Percentiles rank a stretch among this genome's conserved stretches.
These are phyloP conservation scores for Metschnikowia matae DNA, from an alignment of 805 yeast genomes.

Conservation along the genomic window DNA sequence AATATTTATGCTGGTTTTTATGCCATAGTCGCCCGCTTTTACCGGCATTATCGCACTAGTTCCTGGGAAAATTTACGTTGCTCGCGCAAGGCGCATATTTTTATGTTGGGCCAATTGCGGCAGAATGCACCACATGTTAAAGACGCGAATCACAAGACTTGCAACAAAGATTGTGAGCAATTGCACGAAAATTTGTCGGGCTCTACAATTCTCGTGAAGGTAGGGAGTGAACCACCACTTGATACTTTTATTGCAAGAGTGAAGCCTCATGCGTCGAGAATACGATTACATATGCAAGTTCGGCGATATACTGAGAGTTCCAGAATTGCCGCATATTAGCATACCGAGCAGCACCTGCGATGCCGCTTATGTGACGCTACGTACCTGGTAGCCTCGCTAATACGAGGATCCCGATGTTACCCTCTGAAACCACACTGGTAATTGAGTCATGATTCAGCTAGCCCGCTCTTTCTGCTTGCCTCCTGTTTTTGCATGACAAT, in stretches of 20 bases:
- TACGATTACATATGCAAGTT: not conserved
- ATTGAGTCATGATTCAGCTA: not conserved
- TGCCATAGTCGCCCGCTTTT: not conserved
- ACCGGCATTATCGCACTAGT: conserved; percentile 2
- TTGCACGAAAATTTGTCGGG: not conserved
- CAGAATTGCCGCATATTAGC: conserved; percentile 1
- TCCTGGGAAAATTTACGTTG: conserved; percentile 5
- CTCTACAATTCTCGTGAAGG: not conserved
- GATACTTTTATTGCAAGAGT: not conserved
- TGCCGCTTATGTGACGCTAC: conserved; percentile 3
- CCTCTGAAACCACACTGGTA: not conserved
- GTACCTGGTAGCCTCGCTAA: conserved; percentile 4
- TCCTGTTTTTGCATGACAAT: not conserved
- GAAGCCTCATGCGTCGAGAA: not conserved
- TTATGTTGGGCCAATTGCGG: conserved; percentile 5
- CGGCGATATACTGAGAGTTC: conserved; percentile 1
- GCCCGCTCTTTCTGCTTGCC: not conserved
- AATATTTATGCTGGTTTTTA: not conserved
- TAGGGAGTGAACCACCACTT: not conserved
- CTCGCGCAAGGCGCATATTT: conserved; percentile 1
- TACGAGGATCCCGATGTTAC: not conserved
- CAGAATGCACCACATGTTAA: not conserved
- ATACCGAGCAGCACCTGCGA: not conserved
- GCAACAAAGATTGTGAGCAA: not conserved
- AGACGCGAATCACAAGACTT: not conserved